These are phyloP conservation scores for Alternaria ethzedia DNA, from an alignment of 2,329 filamentous ascomycete species.

Conservation along the genomic window DNA sequence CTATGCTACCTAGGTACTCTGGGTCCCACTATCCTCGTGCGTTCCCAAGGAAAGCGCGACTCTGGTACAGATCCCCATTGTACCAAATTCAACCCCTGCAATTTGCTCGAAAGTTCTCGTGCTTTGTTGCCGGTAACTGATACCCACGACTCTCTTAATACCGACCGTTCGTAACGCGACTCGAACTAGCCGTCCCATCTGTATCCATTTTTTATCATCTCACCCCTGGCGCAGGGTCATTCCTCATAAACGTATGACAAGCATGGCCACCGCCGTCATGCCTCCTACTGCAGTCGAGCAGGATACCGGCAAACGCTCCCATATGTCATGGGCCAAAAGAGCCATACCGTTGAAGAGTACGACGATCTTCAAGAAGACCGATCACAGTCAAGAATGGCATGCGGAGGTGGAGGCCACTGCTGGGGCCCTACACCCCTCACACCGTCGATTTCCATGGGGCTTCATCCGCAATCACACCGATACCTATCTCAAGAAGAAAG, in stretches of 20 bases:
- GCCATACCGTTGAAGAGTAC: conserved; percentile 17
- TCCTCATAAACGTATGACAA: background rate
- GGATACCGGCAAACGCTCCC: conserved; percentile 12
- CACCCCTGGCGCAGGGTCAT: background rate
- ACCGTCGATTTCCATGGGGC: conserved; percentile 32
- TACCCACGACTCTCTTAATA: background rate
- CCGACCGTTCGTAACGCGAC: background rate
- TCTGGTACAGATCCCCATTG: background rate
- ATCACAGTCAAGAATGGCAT: conserved; percentile 41
- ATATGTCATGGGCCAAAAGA: conserved; percentile 20
- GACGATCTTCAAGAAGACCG: conserved; percentile 29
- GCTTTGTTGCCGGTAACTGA: background rate
- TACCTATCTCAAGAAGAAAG: conserved; percentile 40
- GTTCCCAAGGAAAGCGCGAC: background rate
- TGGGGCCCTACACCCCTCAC: conserved; percentile 29
- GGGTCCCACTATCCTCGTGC: background rate
- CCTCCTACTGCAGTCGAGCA: conserved; percentile 8
- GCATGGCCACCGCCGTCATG: conserved; percentile 3
- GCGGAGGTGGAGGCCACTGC: conserved; percentile 31
- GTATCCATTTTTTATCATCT: background rate
- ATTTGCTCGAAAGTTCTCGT: background rate
- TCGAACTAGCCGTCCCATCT: background rate
- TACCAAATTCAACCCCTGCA: background rate
- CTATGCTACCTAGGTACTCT: background rate
- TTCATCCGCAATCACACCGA: conserved; percentile 34